These are phyloP conservation scores for Notholithocarpus densiflorus DNA, from an alignment of 306 rosid genomes.

Conservation along the genomic window DNA sequence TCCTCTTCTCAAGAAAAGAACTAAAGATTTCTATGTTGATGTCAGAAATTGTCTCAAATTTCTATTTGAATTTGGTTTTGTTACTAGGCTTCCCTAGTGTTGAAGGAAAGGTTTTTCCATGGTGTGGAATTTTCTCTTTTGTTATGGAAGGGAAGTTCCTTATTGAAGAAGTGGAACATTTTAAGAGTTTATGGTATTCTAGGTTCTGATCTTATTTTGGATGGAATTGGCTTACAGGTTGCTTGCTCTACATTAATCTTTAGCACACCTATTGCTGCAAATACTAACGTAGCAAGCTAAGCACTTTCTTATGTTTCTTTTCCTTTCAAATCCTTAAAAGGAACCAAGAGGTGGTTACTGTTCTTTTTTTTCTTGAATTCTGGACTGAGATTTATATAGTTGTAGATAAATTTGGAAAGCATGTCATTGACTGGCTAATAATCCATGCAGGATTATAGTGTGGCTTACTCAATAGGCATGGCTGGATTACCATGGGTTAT, in stretches of 20 bases:
- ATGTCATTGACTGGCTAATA: neutral
- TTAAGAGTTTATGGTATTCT: neutral
- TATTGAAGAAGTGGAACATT: neutral
- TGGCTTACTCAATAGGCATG: neutral
- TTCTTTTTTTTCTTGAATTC: neutral
- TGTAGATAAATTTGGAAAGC: neutral
- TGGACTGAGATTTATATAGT: neutral
- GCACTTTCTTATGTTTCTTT: neutral
- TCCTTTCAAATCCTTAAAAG: neutral
- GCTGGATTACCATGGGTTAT: conserved; percentile 4
- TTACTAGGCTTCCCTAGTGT: too few species aligned
- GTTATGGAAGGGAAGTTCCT: too few species aligned
- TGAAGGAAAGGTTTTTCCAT: too few species aligned
- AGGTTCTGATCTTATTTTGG: neutral
- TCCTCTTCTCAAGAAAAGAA: too few species aligned
- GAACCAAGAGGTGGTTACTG: neutral
- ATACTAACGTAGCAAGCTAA: too few species aligned
- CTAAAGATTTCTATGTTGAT: neutral
- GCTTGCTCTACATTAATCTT: too few species aligned
- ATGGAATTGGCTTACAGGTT: neutral
- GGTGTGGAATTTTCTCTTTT: too few species aligned
- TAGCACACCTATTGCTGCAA: too few species aligned
- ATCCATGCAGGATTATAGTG: neutral
- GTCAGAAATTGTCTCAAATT: too few species aligned
- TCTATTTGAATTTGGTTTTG: too few species aligned